phyloP scores from a whole-genome alignment of 2,329 filamentous ascomycete genomes.

The Coniochaeta sp. region DNA sequence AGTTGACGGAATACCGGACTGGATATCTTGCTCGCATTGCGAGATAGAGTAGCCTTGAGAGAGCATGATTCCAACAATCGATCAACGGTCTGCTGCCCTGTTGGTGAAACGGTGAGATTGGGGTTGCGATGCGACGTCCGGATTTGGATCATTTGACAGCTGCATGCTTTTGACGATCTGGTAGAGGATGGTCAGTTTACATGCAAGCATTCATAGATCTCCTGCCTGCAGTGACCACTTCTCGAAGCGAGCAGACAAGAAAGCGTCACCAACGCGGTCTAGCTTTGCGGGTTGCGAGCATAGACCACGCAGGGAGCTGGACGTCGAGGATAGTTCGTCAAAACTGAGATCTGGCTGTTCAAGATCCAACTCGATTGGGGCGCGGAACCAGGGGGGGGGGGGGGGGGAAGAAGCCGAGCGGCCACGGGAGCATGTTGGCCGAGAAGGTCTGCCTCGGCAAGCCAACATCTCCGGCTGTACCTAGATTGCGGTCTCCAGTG shows the following conservation, averaged over 20 bases:
- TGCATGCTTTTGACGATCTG: neutral
- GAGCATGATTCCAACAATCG: neutral
- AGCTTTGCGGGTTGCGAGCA: no score
- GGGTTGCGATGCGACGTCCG: neutral
- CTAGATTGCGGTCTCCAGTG: no score
- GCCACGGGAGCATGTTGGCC: neutral
- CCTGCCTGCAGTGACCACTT: no score
- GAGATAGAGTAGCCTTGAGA: neutral
- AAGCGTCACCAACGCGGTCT: no score
- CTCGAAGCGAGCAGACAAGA: no score
- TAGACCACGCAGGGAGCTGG: neutral
- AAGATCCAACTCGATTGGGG: neutral
- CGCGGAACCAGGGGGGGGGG: neutral
- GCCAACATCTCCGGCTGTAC: neutral
- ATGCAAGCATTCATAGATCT: no score
- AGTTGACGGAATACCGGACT: neutral
- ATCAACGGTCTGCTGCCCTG: neutral
- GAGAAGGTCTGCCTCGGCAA: neutral
- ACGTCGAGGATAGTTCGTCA: neutral
- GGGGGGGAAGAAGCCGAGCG: neutral
- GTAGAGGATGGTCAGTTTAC: no score
- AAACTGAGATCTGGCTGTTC: neutral
- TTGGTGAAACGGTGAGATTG: conserved; percentile 1
- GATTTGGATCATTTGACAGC: neutral
- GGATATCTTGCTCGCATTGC: neutral